Evolutionary conservation across 2,329 filamentous ascomycete genomes (phyloP).

Genomic region (Hypoxylon sp.): DNA sequence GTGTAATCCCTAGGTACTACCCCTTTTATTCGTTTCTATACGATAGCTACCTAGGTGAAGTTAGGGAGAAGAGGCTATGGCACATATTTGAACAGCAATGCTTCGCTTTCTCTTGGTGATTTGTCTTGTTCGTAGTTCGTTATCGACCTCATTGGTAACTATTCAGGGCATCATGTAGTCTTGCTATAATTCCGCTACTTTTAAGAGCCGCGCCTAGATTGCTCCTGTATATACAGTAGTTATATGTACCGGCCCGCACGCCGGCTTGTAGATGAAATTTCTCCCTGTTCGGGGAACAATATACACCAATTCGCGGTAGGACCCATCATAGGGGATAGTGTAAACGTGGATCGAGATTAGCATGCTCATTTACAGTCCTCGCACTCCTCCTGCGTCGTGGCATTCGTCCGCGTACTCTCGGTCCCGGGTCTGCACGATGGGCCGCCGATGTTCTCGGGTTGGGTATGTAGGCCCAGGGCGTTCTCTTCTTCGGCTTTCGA

Average conservation of each 20-base stretch:
- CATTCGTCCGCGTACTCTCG: constrained; percentile 25
- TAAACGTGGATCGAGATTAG: background rate
- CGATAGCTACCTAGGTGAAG: background rate
- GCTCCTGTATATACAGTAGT: background rate
- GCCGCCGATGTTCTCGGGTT: constrained; percentile 19
- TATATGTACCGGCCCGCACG: constrained; percentile 2
- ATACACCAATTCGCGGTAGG: background rate
- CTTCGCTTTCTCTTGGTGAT: background rate
- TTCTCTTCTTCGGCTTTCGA: constrained; percentile 21
- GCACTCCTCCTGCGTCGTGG: constrained; percentile 45
- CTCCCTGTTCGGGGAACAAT: background rate
- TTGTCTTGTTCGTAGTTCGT: background rate
- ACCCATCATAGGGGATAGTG: background rate
- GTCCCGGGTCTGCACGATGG: constrained; percentile 14
- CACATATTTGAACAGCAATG: too few relatives aligned
- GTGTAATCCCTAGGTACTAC: too few relatives aligned
- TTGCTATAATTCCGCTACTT: background rate
- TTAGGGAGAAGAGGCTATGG: background rate
- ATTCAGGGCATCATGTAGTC: background rate
- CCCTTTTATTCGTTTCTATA: background rate
- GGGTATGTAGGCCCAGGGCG: constrained; percentile 18
- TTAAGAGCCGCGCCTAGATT: background rate
- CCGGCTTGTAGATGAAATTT: background rate
- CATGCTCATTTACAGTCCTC: constrained; percentile 54
- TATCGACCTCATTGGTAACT: background rate